Evolutionary conservation across 2,329 filamentous ascomycete species (phyloP).

Genomic region (Fusarium graminum): DNA sequence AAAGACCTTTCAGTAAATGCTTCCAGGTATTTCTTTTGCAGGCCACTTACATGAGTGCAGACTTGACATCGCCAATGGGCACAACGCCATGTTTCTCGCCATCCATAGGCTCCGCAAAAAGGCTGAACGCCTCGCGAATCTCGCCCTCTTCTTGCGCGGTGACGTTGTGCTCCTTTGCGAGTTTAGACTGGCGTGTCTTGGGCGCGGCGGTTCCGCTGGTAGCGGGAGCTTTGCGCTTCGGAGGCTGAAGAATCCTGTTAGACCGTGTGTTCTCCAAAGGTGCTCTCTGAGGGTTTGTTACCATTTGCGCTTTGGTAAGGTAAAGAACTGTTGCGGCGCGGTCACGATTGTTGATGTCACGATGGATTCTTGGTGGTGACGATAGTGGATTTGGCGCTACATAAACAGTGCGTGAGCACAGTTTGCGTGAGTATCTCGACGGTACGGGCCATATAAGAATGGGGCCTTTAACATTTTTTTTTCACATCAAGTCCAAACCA

Average conservation of each 20-base stretch:
- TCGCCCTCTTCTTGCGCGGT: slow-evolving; percentile 86
- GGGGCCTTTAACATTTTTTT: slow-evolving; percentile 35
- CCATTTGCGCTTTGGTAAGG: slow-evolving; percentile 33
- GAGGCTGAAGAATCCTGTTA: slow-evolving; percentile 56
- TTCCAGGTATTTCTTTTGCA: not conserved
- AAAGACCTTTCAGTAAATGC: slow-evolving; percentile 8
- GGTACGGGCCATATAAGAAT: slow-evolving; percentile 35
- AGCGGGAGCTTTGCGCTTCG: slow-evolving; percentile 64
- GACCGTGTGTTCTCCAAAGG: not conserved
- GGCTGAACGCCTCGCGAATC: slow-evolving; percentile 88
- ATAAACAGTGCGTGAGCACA: slow-evolving; percentile 24
- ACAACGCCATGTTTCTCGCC: slow-evolving; percentile 81
- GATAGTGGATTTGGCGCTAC: slow-evolving; percentile 17
- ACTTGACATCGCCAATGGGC: slow-evolving; percentile 74
- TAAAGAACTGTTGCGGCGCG: slow-evolving; percentile 11
- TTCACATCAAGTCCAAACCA: slow-evolving; percentile 12
- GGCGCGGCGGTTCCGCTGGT: slow-evolving; percentile 48
- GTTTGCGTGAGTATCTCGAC: not conserved
- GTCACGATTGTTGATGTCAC: slow-evolving; percentile 43
- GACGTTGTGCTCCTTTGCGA: slow-evolving; percentile 92
- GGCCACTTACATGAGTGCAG: slow-evolving; percentile 76
- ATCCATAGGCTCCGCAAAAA: slow-evolving; percentile 80
- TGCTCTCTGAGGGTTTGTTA: not conserved
- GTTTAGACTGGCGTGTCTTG: slow-evolving; percentile 78
- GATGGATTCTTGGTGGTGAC: slow-evolving; percentile 22